Evolutionary conservation across 2,329 filamentous ascomycete genomes (phyloP).

Genomic region (Apiospora arundinis): DNA sequence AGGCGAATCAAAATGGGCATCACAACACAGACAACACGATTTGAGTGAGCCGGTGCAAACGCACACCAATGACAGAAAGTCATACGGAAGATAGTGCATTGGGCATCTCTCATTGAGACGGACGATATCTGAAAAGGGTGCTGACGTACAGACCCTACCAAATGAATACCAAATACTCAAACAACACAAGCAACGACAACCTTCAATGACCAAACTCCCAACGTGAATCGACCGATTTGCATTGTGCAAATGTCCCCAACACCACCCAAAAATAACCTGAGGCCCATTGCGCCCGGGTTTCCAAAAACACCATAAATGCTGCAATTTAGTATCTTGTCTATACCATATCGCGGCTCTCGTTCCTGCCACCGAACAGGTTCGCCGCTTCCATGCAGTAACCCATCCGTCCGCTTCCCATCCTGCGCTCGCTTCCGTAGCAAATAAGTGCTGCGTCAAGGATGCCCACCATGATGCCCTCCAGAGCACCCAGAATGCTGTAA

Average conservation of each 20-base stretch:
- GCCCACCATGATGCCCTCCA: slow-evolving; percentile 86
- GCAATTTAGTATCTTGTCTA: slow-evolving; percentile 25
- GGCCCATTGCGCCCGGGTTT: slow-evolving; percentile 10
- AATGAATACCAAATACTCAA: background rate
- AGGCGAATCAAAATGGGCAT: background rate
- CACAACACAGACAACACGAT: background rate
- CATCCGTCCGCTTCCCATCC: slow-evolving; percentile 68
- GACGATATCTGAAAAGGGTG: background rate
- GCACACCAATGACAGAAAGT: background rate
- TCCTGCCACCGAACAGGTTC: slow-evolving; percentile 77
- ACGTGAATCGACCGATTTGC: background rate
- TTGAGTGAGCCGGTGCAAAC: background rate
- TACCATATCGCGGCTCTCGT: slow-evolving; percentile 42
- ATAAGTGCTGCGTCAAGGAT: slow-evolving; percentile 89
- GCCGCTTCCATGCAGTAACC: slow-evolving; percentile 93
- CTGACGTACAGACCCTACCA: background rate
- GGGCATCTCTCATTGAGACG: background rate
- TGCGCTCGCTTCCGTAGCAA: slow-evolving; percentile 91
- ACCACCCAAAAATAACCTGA: background rate
- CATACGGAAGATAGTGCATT: background rate
- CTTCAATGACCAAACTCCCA: background rate
- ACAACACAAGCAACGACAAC: slow-evolving; percentile 3
- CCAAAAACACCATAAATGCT: slow-evolving; percentile 11
- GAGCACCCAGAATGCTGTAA: slow-evolving; percentile 89
- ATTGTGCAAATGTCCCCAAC: background rate